Base-by-base conservation (phyloP, 179 eudicot species). In the Spinacia oleracea region DNA sequence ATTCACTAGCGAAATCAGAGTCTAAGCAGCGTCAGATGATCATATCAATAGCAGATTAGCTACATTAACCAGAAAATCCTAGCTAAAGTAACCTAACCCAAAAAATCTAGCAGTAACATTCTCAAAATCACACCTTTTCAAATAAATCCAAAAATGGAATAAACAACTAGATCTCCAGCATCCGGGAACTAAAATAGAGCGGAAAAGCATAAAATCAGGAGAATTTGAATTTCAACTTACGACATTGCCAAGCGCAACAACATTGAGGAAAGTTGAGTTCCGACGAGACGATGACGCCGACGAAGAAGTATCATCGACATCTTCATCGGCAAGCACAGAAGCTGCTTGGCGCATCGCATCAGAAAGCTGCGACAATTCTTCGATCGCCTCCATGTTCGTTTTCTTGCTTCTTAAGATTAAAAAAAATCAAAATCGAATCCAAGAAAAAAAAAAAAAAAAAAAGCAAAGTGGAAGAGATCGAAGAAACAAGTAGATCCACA, bases 301-400 rank as follows among this genome's bases (percentile, higher is more conserved):
- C n/a, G 78, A 74, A 0, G 91, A 72, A 59, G 78, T 83, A 18
- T 94, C 98, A 53, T 94, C 98, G 3, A 92, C 84, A 72, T 92
- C 97, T 35, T 96, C 99, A 69, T 96, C 98, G 29, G 96, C 97
- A 12, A 96, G 93, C 58, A 96, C 81, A 65, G 98, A 89, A 51
- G 92, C 73, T 29, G 98, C 99, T 79, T 94, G 98, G 71, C 91
- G 90, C 98, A 96, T 96, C 84, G 99, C 84, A 81, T 96, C 97
- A 1, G 99, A 92, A 21, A 96, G 92, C 85, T 92, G 88, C 1
- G 89, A 76, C 86, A 94, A 79, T 81, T 96, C 98, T 75, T 89
- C 98, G 88, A 96, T 96, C 87, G 98, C 97, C 23, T 96, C 99
- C 99, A 96, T 93, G n/a, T 29, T 50, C 5, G 31, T 18, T 18